phyloP scores from a whole-genome alignment of 495 filamentous ascomycete species.

The Neurospora tetrasperma region DNA sequence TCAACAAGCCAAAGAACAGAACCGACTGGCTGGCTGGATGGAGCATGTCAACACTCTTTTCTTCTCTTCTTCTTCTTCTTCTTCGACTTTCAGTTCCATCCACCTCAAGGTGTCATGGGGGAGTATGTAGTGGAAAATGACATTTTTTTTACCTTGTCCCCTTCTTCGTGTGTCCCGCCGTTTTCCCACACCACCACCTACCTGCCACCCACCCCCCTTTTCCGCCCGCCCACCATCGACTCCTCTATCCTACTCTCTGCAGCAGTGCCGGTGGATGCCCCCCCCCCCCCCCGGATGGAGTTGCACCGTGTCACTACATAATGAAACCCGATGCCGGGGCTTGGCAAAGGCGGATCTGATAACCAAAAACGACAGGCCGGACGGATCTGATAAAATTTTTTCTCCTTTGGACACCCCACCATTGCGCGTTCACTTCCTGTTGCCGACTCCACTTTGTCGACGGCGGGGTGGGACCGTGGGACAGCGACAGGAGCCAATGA shows the following conservation, averaged over 20 bases:
- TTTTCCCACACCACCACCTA: background rate
- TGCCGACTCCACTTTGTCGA: background rate
- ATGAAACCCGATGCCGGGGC: conserved; percentile 11
- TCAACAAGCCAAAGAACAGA: background rate
- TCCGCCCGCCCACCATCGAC: too few relatives aligned
- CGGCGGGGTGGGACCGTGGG: background rate
- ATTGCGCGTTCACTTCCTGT: background rate
- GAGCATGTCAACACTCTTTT: background rate
- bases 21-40: background rate
- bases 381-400: conserved; percentile 15
- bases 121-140: too few relatives aligned
- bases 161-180: too few relatives aligned
- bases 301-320: too few relatives aligned
- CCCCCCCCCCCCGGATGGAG: too few relatives aligned
- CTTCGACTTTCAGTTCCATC: background rate
- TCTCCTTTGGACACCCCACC: background rate
- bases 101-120: background rate
- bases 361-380: conserved; percentile 5
- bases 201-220: background rate
- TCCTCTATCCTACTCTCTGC: background rate
- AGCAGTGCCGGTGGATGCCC: background rate
- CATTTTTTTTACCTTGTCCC: too few relatives aligned
- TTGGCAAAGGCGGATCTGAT: conserved; percentile 18
- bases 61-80: background rate
- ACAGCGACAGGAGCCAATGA: background rate